These are phyloP conservation scores for Podospora comata DNA, from an alignment of 495 filamentous ascomycete species.

Conservation along the genomic window DNA sequence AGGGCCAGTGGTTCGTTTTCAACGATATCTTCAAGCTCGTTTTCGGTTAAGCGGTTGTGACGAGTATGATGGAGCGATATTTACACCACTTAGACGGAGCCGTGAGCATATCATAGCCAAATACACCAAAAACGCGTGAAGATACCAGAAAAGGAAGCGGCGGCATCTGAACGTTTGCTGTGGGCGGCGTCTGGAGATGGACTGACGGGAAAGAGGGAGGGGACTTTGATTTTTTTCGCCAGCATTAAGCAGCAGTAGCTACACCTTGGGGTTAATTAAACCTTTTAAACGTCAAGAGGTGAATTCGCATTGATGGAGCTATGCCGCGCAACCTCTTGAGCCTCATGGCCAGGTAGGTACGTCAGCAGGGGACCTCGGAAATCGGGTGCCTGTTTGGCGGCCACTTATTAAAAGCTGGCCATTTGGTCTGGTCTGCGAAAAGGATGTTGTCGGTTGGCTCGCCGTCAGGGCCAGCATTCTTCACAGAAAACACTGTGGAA, in stretches of 20 bases:
- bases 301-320: background rate
- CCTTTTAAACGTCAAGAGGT: background rate
- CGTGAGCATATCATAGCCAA: background rate
- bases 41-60: slow-evolving; percentile 41
- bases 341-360: background rate
- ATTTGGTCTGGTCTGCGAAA: background rate
- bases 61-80: background rate
- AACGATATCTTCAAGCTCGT: slow-evolving; percentile 92
- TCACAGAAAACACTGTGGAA: background rate
- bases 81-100: background rate
- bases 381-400: background rate
- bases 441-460: background rate
- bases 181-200: background rate
- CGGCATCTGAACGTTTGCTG: background rate
- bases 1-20: slow-evolving; percentile 73
- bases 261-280: background rate
- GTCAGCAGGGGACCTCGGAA: background rate
- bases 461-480: background rate
- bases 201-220: background rate
- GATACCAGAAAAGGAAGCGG: background rate
- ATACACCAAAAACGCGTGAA: background rate
- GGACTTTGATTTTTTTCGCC: background rate
- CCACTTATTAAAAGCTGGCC: too few species aligned
- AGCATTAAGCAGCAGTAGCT: background rate
- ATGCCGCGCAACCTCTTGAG: background rate